Evolutionary conservation across 2,329 filamentous ascomycete species (phyloP), one percentile per base, ranked within the genome.

Genomic region (Karstenula rhodostoma): DNA sequence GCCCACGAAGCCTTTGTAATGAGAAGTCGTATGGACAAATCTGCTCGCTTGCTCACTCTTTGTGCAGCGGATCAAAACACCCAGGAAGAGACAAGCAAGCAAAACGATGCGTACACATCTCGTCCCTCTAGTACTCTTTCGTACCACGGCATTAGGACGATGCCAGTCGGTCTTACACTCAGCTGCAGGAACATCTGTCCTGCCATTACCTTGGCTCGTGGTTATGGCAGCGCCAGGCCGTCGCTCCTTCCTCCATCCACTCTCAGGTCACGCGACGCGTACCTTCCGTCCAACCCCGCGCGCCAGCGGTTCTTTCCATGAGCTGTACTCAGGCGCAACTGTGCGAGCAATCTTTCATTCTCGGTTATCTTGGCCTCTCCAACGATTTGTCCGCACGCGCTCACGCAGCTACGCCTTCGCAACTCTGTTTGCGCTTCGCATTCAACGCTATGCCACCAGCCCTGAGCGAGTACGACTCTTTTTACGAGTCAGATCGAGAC

Each of bases 401-500:
- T 37, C 25, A 17, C 35, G 17, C 25, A 32, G 51, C 23, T 40
- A 33, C 42, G 51, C 37, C 40, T 53, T 53, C 19, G 15, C 25
- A 19, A 15, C 23, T 40, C 27, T n/a, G 8, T 25, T 27, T 12
- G 8, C 27, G 23, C 48, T 35, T 19, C 25, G 3, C 6, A 10
- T 23, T 29, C 15, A 19, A 9, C 25, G 40, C 25, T 4, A 67
- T 67, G 65, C 65, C 65, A 19, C 65, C 65, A 8, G 46, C 61
- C 17, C 43, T 67, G 4, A 60, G 58, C 47, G 65, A 66, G 50
- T 67, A 67, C 61, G 55, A 61, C 35, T 63, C 56, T 6, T 49
- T 46, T 15, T 62, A 56, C 19, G 63, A 61, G n/a, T 55, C 50
- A 25, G 19, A 19, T 37, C 19, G 25, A 15, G 5, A 44, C 44